A percentile compares a stretch with the other conserved stretches of the same genome.
These are phyloP conservation scores for Dunaliella primolecta DNA, from an alignment of 139 green algal species.

Conservation along the genomic window DNA sequence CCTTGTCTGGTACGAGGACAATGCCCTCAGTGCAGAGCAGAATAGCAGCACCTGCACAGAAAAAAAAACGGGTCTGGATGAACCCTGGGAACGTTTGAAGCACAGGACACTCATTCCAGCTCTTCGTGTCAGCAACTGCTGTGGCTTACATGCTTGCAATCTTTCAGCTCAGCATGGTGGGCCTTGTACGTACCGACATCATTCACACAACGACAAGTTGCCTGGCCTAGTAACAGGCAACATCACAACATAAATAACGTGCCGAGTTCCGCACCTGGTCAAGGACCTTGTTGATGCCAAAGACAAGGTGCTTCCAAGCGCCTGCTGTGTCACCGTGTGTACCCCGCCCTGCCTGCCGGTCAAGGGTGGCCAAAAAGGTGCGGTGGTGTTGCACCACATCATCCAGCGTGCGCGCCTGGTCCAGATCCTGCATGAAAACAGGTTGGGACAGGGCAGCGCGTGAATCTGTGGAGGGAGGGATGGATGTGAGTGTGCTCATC, in stretches of 20 bases:
- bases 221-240: too few relatives aligned
- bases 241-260: too few relatives aligned
- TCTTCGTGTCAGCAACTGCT: too few relatives aligned
- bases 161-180: too few relatives aligned
- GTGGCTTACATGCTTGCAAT: too few relatives aligned
- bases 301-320: conserved; percentile 13
- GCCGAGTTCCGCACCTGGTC: too few relatives aligned
- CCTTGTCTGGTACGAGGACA: neutral
- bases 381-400: conserved; percentile 13
- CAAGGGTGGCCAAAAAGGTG: neutral
- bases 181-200: too few relatives aligned
- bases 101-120: too few relatives aligned
- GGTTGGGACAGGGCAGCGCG: neutral
- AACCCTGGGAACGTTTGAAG: too few relatives aligned
- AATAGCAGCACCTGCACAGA: neutral
- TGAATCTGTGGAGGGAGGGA: neutral
- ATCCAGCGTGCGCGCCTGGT: neutral
- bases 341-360: neutral
- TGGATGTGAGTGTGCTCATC: neutral
- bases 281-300: conserved; percentile 11
- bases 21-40: neutral
- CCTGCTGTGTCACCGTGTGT: neutral
- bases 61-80: too few relatives aligned
- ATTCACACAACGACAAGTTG: too few relatives aligned
- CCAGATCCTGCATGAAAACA: neutral